Percentiles rank a stretch among this genome's conserved stretches.
These are phyloP conservation scores for Cubamyces lactineus DNA, from an alignment of 768 basidiomycete genomes.

Conservation along the genomic window DNA sequence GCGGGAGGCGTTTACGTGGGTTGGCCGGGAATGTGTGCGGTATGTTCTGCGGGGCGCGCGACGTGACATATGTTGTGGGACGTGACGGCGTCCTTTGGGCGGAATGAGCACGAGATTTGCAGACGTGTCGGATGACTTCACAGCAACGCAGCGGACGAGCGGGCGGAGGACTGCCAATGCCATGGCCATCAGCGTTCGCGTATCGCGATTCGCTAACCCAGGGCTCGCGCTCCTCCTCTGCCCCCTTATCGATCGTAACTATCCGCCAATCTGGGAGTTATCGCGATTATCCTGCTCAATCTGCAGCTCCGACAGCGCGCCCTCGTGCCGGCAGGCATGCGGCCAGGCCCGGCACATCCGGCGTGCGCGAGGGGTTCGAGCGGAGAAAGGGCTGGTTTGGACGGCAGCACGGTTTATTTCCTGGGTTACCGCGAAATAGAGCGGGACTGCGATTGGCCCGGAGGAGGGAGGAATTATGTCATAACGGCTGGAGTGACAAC, in stretches of 20 bases:
- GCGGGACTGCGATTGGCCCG: not conserved
- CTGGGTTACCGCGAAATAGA: not conserved
- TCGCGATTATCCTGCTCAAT: slow-evolving; percentile 16
- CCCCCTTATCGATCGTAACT: slow-evolving; percentile 24
- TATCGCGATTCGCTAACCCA: not conserved
- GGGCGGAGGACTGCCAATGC: too few relatives aligned
- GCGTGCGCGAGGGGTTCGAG: slow-evolving; percentile 1
- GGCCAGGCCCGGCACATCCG: slow-evolving; percentile 4
- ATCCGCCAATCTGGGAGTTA: slow-evolving; percentile 14
- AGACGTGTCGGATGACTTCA: slow-evolving; percentile 20
- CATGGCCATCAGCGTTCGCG: not conserved
- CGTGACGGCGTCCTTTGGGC: not conserved
- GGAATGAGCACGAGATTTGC: slow-evolving; percentile 8
- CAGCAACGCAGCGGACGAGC: not conserved
- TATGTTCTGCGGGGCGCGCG: too few relatives aligned
- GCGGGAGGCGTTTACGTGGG: too few relatives aligned
- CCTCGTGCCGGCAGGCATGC: not conserved
- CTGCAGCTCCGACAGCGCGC: slow-evolving; percentile 9
- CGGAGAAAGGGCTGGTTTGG: slow-evolving; percentile 7
- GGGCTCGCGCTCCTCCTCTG: too few relatives aligned
- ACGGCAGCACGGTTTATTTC: not conserved
- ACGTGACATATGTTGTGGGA: not conserved
- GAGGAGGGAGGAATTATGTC: slow-evolving; percentile 14
- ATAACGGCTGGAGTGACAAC: slow-evolving; percentile 4
- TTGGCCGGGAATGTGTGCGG: too few relatives aligned